Base-by-base conservation (phyloP, 169 alveolate species). In the Plasmodium gonderi region DNA sequence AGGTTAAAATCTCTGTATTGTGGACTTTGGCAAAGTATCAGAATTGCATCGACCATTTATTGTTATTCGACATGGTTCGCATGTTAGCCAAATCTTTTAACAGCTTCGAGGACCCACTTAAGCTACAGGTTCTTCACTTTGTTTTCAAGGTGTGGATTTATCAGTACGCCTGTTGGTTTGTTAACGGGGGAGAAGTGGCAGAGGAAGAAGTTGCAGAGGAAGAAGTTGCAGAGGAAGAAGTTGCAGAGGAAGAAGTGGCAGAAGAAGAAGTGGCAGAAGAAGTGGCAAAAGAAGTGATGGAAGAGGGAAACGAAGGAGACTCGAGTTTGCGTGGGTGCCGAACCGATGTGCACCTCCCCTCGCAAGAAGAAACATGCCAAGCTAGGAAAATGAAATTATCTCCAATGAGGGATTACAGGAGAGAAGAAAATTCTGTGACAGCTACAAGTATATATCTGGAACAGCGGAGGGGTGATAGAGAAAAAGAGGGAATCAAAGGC, bases 21-120 rank as follows among this genome's bases (percentile, higher is more conserved):
- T 83, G 92, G 83, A 83, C 82, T 2, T 31, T 83, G 42, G 36
- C 92, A 1, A 83, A 83, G 12, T 83, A 83, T 31, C 92, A 83
- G 64, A 69, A 69, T 14, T 72, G n/a, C 31, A 33, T 72, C n/a
- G 92, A 83, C 64, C 60, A 44, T 31, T 12, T 83, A 17, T 20
- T 83, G 0, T 11, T 83, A 17, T 83, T 33, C 64, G 92, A 83
- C 29, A 12, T 83, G 1, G 44, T 80, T 2, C 26, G 92, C 33
- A 45, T 83, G 29, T 36, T 83, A 60, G 77, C 64, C 9, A 83
- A 83, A 23, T 76, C 68, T 4, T 83, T 83, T 23, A 17, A 47
- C 3, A 14, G 14, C 1, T 47, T 68, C 11, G 79, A 51, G 12
- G 38, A 42, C 9, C 6, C 45, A 12, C 44, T 83, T 0, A 83